Base-by-base conservation (phyloP, 2,329 filamentous ascomycete species). In the Cryphonectria carpinicola region DNA sequence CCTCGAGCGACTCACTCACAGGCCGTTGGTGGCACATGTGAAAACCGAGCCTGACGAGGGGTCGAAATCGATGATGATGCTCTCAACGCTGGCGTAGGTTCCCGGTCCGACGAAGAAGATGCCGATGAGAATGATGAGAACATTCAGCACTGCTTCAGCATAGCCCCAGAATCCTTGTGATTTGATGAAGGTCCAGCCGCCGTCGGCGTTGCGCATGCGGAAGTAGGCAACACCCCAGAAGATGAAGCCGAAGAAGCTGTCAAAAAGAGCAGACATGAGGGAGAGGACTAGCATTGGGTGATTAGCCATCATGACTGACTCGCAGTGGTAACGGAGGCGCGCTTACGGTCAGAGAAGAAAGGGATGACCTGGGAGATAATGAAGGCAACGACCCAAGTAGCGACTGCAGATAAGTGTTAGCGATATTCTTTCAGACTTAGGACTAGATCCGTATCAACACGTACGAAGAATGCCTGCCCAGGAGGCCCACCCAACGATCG, bases 171-270 rank as follows among this genome's bases (percentile, higher is more conserved):
- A 76, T 64, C 87, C 88, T 46, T 87, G 83, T 1, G 81, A 82
- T 73, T 84, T 86, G 66, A 87, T 84, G 43, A 87, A 84, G 0
- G 83, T 81, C 2, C 85, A 78, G 8, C 86, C 84, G 49, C 88
- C 85, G 73, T 93, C 91, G 1, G 87, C 91, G 28, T 82, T 83
- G 64, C 92, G 86, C 92, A 95, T 93, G 69, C 92, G 88, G 77
- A 94, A 87, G 78, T 93, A 95, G 0, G 92, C 93, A 1, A 93
- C 87, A 17, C 92, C 93, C 93, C 93, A 98, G 84, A 97, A 98
- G 78, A 97, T 97, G 84, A 97, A 98, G 35, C 95, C 95, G 76
- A 95, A 95, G 86, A 94, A 95, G 68, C 92, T 95, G 81, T 97
- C 94, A 78, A 97, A 97, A 1, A 97, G 87, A 4, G 93, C 93